A percentile compares a stretch with the other conserved stretches of the same genome.
These are phyloP conservation scores for Malassezia slooffiae DNA, from an alignment of 1,284 basidiomycete species.

Conservation along the genomic window DNA sequence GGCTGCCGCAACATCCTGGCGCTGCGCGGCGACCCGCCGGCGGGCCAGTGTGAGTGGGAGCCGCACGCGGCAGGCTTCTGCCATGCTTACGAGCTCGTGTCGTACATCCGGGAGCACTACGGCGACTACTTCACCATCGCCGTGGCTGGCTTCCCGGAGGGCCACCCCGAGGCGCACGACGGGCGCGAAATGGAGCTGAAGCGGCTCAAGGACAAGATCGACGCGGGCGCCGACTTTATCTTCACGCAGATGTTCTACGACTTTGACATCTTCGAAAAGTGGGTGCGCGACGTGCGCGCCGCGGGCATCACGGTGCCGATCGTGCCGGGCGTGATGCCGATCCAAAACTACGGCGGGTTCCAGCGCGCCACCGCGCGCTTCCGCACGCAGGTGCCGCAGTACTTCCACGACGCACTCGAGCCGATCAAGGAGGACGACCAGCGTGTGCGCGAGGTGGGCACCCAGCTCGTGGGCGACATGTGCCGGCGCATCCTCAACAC, in stretches of 20 bases:
- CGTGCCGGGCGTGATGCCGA: slow-evolving; percentile 89
- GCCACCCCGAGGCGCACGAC: slow-evolving; percentile 50
- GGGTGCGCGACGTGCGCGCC: slow-evolving; percentile 58
- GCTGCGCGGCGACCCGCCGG: slow-evolving; percentile 58
- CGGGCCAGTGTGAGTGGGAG: slow-evolving; percentile 50
- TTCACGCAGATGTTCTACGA: slow-evolving; percentile 97
- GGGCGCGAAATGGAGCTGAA: slow-evolving; percentile 58
- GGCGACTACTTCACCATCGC: slow-evolving; percentile 46
- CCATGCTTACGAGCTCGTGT: slow-evolving; percentile 39
- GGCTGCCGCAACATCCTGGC: slow-evolving; percentile 93
- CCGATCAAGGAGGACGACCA: slow-evolving; percentile 62
- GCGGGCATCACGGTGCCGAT: slow-evolving; percentile 77
- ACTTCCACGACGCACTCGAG: slow-evolving; percentile 68
- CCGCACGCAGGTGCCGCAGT: slow-evolving; percentile 68
- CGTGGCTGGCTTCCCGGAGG: slow-evolving; percentile 54
- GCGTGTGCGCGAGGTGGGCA: slow-evolving; percentile 33
- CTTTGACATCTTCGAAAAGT: slow-evolving; percentile 67
- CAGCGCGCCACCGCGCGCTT: slow-evolving; percentile 80
- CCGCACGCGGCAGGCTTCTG: slow-evolving; percentile 40
- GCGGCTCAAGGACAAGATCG: slow-evolving; percentile 75
- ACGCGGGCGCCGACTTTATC: slow-evolving; percentile 76
- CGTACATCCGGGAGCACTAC: slow-evolving; percentile 40
- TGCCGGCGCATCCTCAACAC: slow-evolving; percentile 39
- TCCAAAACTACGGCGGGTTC: slow-evolving; percentile 96
- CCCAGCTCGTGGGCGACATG: slow-evolving; percentile 42